Percentiles rank a stretch among this genome's conserved stretches.
phyloP scores from a whole-genome alignment of 495 filamentous ascomycete genomes.

The Halenospora varia region DNA sequence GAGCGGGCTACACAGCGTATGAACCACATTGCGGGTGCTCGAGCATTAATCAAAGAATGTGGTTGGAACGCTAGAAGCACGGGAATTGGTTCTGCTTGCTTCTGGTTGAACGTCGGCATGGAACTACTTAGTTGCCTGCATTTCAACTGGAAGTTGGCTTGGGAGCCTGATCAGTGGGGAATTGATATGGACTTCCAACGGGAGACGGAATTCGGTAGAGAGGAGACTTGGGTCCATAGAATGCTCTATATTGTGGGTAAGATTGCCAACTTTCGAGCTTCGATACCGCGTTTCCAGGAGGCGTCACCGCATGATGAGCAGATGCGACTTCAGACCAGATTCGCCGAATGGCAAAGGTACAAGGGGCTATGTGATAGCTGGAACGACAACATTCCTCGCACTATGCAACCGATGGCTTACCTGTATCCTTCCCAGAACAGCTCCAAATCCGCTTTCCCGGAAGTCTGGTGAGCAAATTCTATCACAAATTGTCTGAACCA shows the following conservation, averaged over 20 bases:
- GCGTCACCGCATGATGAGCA: slow-evolving; percentile 56
- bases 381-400: slow-evolving; percentile 70
- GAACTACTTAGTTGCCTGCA: slow-evolving; percentile 84
- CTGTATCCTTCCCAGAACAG: slow-evolving; percentile 63
- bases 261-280: slow-evolving; percentile 75
- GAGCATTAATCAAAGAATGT: slow-evolving; percentile 87
- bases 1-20: slow-evolving; percentile 69
- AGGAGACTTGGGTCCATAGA: slow-evolving; percentile 88
- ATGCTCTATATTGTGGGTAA: slow-evolving; percentile 91
- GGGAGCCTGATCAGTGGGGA: slow-evolving; percentile 91
- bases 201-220: slow-evolving; percentile 40
- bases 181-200: slow-evolving; percentile 59
- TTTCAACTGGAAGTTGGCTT: slow-evolving; percentile 83
- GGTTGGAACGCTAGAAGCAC: slow-evolving; percentile 78
- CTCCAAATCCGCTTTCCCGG: slow-evolving; percentile 73
- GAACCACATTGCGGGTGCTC: slow-evolving; percentile 83
- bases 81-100: slow-evolving; percentile 84
- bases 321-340: slow-evolving; percentile 56
- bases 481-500: background rate
- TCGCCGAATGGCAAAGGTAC: slow-evolving; percentile 73
- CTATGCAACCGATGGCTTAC: slow-evolving; percentile 83
- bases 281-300: slow-evolving; percentile 56
- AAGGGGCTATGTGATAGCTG: slow-evolving; percentile 75
- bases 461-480: slow-evolving; percentile 64
- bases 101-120: slow-evolving; percentile 91